phyloP scores from a whole-genome alignment of 108 stramenopile species.

The Cyclotella baltica region DNA sequence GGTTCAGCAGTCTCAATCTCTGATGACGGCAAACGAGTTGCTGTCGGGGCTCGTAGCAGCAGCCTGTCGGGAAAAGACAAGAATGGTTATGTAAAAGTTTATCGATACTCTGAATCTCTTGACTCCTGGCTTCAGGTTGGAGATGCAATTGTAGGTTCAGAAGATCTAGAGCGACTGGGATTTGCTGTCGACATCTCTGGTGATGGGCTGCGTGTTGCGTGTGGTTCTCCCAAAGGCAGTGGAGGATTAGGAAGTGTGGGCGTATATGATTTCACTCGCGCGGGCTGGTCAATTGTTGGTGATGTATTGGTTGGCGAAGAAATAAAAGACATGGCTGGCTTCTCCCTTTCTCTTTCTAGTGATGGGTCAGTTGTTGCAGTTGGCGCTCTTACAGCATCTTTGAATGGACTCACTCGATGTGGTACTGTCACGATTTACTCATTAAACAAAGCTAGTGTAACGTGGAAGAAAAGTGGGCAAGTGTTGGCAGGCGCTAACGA shows the following conservation, averaged over 20 bases:
- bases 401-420: conserved; percentile 8
- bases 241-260: conserved; percentile 30
- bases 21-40: conserved; percentile 40
- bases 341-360: conserved; percentile 28
- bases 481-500: conserved; percentile 2
- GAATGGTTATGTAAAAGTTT: conserved; percentile 36
- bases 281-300: conserved; percentile 27
- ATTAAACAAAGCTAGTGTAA: not conserved
- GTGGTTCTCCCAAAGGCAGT: conserved; percentile 40
- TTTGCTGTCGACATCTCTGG: conserved; percentile 40
- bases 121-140: conserved; percentile 44
- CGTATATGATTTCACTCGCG: conserved; percentile 30
- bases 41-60: conserved; percentile 37
- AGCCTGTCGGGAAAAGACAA: conserved; percentile 18
- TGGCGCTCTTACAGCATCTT: conserved; percentile 22
- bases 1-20: conserved; percentile 44
- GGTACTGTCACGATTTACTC: conserved; percentile 29
- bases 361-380: conserved; percentile 33
- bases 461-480: conserved; percentile 25
- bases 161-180: conserved; percentile 36
- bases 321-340: conserved; percentile 25
- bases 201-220: conserved; percentile 39
- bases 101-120: conserved; percentile 22
- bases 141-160: conserved; percentile 39
- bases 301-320: conserved; percentile 11